These are phyloP conservation scores for Sphagnum magellanicum DNA, from an alignment of 228 moss, liverwort and hornwort genomes.

Conservation along the genomic window DNA sequence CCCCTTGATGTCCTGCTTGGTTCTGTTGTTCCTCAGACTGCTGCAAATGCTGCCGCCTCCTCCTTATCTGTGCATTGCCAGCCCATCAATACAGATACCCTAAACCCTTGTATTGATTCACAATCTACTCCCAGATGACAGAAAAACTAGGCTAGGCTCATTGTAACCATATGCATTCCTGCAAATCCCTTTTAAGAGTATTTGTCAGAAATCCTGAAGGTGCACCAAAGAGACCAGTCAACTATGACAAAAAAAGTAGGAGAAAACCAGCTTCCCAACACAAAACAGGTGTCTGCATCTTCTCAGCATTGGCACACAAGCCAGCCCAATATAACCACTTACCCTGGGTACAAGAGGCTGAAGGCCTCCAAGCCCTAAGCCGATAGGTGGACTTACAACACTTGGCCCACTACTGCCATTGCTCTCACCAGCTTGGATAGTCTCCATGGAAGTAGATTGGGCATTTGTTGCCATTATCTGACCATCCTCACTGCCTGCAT, in stretches of 20 bases:
- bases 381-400: constrained; percentile 46
- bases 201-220: no score
- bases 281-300: no score
- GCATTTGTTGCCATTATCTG: constrained; percentile 21
- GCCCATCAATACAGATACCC: no score
- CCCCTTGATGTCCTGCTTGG: constrained; percentile 39
- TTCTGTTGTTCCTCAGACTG: constrained; percentile 32
- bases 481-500: constrained; percentile 32
- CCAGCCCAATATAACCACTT: constrained; percentile 13
- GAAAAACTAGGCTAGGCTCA: no score
- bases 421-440: constrained; percentile 21
- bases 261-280: no score
- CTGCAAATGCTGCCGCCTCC: constrained; percentile 35
- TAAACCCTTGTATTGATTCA: no score
- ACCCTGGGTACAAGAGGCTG: constrained; percentile 88
- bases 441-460: constrained; percentile 15
- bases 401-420: constrained; percentile 21
- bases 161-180: no score
- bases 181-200: no score
- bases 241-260: no score
- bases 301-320: no score
- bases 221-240: no score
- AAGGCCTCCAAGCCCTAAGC: constrained; percentile 85
- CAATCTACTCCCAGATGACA: no score
- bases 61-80: constrained; percentile 12